Percentiles rank a stretch among this genome's conserved stretches.
Evolutionary conservation across 495 filamentous ascomycete species (phyloP).

Genomic region (Neurospora sp.): DNA sequence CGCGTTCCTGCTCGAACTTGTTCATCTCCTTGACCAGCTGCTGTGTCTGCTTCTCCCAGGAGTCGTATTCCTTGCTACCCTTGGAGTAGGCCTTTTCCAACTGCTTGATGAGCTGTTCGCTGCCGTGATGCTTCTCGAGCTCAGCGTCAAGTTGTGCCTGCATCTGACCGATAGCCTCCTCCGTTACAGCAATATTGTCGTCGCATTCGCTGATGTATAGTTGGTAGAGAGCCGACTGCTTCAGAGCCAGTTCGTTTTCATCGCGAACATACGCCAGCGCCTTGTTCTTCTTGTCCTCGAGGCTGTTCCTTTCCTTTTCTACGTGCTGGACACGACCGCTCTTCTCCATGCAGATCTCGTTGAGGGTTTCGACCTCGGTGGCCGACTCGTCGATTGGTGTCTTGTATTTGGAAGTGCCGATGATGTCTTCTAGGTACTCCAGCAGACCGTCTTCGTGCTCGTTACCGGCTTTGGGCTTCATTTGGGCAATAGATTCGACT

Average conservation of each 20-base stretch:
- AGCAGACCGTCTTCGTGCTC: slow-evolving; percentile 94
- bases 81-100: slow-evolving; percentile 78
- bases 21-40: slow-evolving; percentile 77
- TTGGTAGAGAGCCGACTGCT: slow-evolving; percentile 85
- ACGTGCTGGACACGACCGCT: slow-evolving; percentile 90
- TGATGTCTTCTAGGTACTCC: slow-evolving; percentile 97
- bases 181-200: slow-evolving; percentile 80
- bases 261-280: slow-evolving; percentile 79
- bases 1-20: slow-evolving; percentile 86
- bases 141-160: slow-evolving; percentile 80
- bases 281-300: slow-evolving; percentile 95
- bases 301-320: slow-evolving; percentile 85
- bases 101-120: slow-evolving; percentile 81
- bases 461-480: slow-evolving; percentile 91
- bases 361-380: slow-evolving; percentile 76
- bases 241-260: slow-evolving; percentile 84
- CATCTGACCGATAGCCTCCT: slow-evolving; percentile 83
- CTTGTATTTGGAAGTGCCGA: slow-evolving; percentile 97
- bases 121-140: slow-evolving; percentile 84
- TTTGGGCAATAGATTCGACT: slow-evolving; percentile 97
- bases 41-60: slow-evolving; percentile 73
- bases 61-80: slow-evolving; percentile 69
- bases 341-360: slow-evolving; percentile 92
- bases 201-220: slow-evolving; percentile 78
- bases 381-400: slow-evolving; percentile 90